Evolutionary conservation across 768 basidiomycete genomes (phyloP).

Genomic region (Naematelia aurantialba): DNA sequence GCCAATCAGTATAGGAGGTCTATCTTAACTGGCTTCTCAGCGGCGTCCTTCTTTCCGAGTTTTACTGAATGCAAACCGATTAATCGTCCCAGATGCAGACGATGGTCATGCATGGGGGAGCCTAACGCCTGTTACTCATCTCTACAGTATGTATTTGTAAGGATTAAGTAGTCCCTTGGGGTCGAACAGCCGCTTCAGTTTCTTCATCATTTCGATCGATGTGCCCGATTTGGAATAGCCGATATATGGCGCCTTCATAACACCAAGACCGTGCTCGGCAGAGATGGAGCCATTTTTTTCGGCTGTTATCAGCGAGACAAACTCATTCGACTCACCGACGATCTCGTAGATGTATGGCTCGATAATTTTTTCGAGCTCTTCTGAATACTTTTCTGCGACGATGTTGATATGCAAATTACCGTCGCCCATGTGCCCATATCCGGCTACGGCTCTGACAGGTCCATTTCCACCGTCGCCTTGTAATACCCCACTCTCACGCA

Average conservation of each 20-base stretch:
- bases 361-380: slow-evolving; percentile 77
- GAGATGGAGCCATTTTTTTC: slow-evolving; percentile 80
- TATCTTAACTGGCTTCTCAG: no score
- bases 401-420: slow-evolving; percentile 94
- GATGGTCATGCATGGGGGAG: background rate
- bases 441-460: slow-evolving; percentile 73
- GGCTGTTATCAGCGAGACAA: slow-evolving; percentile 34
- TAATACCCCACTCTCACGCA: slow-evolving; percentile 54
- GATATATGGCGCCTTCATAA: slow-evolving; percentile 87
- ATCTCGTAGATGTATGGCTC: slow-evolving; percentile 96
- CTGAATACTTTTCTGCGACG: slow-evolving; percentile 72
- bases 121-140: background rate
- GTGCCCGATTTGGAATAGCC: slow-evolving; percentile 76
- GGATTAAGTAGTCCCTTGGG: slow-evolving; percentile 90
- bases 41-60: no score
- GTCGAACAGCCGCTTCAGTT: slow-evolving; percentile 83
- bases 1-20: background rate
- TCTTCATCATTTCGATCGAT: slow-evolving; percentile 84
- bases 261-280: slow-evolving; percentile 91
- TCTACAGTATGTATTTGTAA: slow-evolving; percentile 39
- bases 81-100: no score
- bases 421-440: slow-evolving; percentile 96
- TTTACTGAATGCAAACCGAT: no score
- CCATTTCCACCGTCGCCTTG: slow-evolving; percentile 57
- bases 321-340: slow-evolving; percentile 56